Conservation (phyloP, 306 rosid genomes). For the Ormosia semicastrata region DNA sequence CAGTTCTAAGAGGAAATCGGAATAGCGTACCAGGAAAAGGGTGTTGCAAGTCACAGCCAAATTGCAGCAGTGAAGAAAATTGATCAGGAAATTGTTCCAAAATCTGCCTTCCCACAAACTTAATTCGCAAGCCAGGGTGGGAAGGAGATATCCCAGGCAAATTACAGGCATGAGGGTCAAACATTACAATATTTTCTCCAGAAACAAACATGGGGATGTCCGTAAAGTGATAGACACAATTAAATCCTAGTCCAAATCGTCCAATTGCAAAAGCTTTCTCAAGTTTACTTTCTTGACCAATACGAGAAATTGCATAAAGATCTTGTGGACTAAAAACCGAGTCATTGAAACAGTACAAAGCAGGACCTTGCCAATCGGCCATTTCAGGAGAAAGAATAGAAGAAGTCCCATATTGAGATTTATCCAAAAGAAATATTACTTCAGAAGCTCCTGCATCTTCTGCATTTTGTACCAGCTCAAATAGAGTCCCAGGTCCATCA, state of each 20-base stretch:
- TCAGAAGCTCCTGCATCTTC: constrained; percentile 99
- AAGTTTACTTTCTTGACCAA: constrained; percentile 98
- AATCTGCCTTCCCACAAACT: constrained; percentile 81
- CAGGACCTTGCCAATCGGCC: constrained; percentile 99
- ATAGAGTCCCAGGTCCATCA: constrained; percentile 96
- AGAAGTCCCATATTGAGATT: constrained; percentile 92
- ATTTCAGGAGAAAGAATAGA: constrained; percentile 98
- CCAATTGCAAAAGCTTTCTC: constrained; percentile 97
- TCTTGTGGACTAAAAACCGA: constrained; percentile 93
- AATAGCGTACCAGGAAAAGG: constrained; percentile 92
- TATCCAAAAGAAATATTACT: constrained; percentile 87
- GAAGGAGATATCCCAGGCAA: constrained; percentile 99
- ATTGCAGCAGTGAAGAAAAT: constrained; percentile 86
- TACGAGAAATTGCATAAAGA: constrained; percentile 99
- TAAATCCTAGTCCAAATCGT: constrained; percentile 97
- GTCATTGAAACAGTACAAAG: constrained; percentile 88
- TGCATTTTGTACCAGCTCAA: constrained; percentile 95
- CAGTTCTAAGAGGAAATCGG: constrained; percentile 92
- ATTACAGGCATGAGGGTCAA: constrained; percentile 93
- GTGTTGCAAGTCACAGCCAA: constrained; percentile 90
- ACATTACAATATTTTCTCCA: constrained; percentile 92
- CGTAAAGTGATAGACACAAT: constrained; percentile 97
- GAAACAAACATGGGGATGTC: constrained; percentile 95
- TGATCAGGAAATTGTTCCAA: constrained; percentile 98
- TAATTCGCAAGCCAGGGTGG: constrained; percentile 93